Evolutionary conservation across 208 protist species (phyloP), one percentile per base, ranked within the genome.

Genomic region (Acanthamoeba royreba): DNA sequence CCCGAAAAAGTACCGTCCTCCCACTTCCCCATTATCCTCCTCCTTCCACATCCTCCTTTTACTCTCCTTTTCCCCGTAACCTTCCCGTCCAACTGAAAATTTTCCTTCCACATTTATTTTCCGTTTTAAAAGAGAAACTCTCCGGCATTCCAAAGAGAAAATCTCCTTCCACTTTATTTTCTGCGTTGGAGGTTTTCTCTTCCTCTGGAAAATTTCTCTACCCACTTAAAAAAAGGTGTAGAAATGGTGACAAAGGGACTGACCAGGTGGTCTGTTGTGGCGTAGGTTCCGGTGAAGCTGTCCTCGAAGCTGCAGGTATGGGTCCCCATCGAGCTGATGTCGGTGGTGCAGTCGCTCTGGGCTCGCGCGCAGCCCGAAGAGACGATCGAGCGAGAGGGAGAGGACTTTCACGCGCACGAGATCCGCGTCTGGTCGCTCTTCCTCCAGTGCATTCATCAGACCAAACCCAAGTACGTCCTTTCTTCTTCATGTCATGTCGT

Each of bases 261-360:
- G n/a, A n/a, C n/a, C n/a, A n/a, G n/a, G n/a, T n/a, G n/a, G n/a
- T n/a, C n/a, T n/a, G n/a, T n/a, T n/a, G n/a, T n/a, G n/a, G n/a
- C n/a, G n/a, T n/a, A 93, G 88, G 69, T 93, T 17, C 88, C 88
- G 52, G 66, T 93, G 46, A 93, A 93, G 31, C 88, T 93, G 40
- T 93, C 88, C 40, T 85, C 61, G 19, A 93, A 83, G 69, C 42
- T 93, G 31, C 88, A 93, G 31, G 43, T 93, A 85, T 83, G 69
- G 66, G 69, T 93, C 43, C 88, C 88, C 19, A 81, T 83, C 43
- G 66, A 77, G 22, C 58, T 93, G 28, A 85, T 93, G 66, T 77
- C 88, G 35, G 88, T 83, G 43, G 88, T 93, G 45, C 69, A 77
- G 61, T 77, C 88, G 31, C n/a, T 93, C 46, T 93, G 88, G 88